A percentile compares a stretch with the other conserved stretches of the same genome.
These are phyloP conservation scores for Pseudopyricularia cyperi DNA, from an alignment of 2,329 filamentous ascomycete genomes.

Conservation along the genomic window DNA sequence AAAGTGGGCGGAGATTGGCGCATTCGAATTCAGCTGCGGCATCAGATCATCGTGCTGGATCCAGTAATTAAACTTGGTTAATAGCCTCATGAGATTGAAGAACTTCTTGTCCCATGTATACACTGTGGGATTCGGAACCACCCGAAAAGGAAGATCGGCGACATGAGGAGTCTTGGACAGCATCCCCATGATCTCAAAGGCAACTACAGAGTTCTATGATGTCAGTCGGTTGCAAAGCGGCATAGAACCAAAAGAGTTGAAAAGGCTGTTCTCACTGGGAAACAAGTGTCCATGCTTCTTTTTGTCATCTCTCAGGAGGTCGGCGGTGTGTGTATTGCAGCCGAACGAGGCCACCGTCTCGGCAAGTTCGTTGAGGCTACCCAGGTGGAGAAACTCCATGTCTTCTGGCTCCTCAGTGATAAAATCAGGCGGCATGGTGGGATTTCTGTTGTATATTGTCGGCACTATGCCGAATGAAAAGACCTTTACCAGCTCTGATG, in stretches of 20 bases:
- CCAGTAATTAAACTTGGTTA: constrained; percentile 23
- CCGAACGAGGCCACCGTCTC: constrained; percentile 39
- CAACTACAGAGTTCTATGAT: constrained; percentile 22
- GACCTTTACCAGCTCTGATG: constrained; percentile 38
- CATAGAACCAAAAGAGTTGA: neutral
- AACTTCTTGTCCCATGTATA: constrained; percentile 39
- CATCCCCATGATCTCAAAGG: constrained; percentile 48
- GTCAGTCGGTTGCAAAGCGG: neutral
- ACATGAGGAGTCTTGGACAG: constrained; percentile 36
- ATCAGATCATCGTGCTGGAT: constrained; percentile 9
- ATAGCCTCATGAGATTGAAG: constrained; percentile 27
- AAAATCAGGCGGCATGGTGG: constrained; percentile 2
- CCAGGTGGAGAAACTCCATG: constrained; percentile 31
- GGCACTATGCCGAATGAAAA: constrained; percentile 42
- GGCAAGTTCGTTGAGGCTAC: constrained; percentile 33
- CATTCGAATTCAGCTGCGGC: neutral
- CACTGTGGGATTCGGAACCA: constrained; percentile 42
- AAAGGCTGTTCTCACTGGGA: constrained; percentile 22
- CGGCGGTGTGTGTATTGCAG: constrained; percentile 38
- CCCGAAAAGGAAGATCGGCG: constrained; percentile 33
- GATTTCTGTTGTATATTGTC: constrained; percentile 33
- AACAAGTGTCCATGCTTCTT: constrained; percentile 33
- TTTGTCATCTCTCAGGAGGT: constrained; percentile 24
- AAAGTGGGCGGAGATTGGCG: constrained; percentile 4
- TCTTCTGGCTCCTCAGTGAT: constrained; percentile 24